Base-by-base conservation (phyloP, 169 alveolate species). In the Eimeria zaria region DNA sequence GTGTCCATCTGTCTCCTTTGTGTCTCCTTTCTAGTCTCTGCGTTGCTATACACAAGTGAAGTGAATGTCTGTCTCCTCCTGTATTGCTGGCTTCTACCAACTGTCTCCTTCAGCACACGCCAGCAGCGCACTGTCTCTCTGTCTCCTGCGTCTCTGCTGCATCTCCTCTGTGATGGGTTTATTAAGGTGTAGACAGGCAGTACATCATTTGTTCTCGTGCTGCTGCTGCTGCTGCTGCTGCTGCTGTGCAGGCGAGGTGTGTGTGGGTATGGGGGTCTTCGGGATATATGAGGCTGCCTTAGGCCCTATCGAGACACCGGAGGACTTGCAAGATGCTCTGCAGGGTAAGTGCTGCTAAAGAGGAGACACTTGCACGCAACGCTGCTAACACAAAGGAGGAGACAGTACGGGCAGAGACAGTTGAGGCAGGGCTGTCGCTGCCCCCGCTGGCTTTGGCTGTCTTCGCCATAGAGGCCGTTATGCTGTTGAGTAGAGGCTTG, bases 231-330 rank as follows among this genome's bases (percentile, higher is more conserved):
- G 85, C 60, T 74, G 48, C 60, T 44, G 48, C 55, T 74, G 64
- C 22, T 78, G 58, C 30, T 18, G 88, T 41, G 88, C 88, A 78
- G 88, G 88, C 2, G 88, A 78, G 62, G 88, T 78, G 58, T 78
- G 88, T 30, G 88, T 78, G 88, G 88, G 64, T 36, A 36, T 78
- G 58, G 88, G 88, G 36, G 30, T 78, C 64, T 78, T 78, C 46
- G 88, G 88, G 2, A 46, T 78, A 39, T 78, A 44, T 55, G 88
- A 78, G 33, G 88, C 88, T 22, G 88, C 88, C 39, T 30, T 78
- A 12, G 88, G 88, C 41, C 64, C 62, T 39, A 78, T 78, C 12
- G 88, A 39, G 30, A 44, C 88, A 12, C 64, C 36, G 16, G 62
- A 78, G 58, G 88, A 78, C 46, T 78, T 78, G 33, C 62, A 39